Evolutionary conservation across 176 grass and related monocot species (phyloP).

Genomic region (Poa annua): DNA sequence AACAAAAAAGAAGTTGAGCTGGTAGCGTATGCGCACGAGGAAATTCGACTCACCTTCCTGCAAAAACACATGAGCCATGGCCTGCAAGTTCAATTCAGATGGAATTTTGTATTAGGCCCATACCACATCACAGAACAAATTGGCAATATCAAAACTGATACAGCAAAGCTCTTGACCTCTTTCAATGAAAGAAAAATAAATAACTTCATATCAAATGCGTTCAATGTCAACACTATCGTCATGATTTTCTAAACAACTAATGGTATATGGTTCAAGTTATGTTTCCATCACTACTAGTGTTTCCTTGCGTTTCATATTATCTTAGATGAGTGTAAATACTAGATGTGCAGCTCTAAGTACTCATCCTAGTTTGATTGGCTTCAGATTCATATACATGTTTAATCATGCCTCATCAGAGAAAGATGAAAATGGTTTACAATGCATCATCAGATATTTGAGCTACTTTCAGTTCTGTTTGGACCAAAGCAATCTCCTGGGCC

Average conservation of each 20-base stretch:
- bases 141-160: not conserved
- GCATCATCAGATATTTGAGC: not conserved
- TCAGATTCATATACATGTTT: not conserved
- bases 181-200: not conserved
- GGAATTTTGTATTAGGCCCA: slow-evolving; percentile 11
- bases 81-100: slow-evolving; percentile 58
- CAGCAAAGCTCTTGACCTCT: not conserved
- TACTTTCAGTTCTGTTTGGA: slow-evolving; percentile 15
- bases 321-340: too few species aligned
- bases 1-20: not conserved
- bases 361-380: slow-evolving; percentile 25
- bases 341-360: slow-evolving; percentile 5
- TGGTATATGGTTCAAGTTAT: not conserved
- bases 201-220: not conserved
- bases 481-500: not conserved
- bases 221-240: slow-evolving; percentile 6
- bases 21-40: not conserved
- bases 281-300: too few species aligned
- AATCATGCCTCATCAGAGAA: not conserved
- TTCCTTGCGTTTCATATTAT: too few species aligned
- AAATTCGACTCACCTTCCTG: slow-evolving; percentile 75
- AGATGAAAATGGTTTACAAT: not conserved
- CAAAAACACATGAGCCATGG: slow-evolving; percentile 85
- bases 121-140: slow-evolving; percentile 16
- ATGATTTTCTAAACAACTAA: not conserved